Conservation (phyloP, 257 asterid species). For the Capsicum rhomboideum region DNA sequence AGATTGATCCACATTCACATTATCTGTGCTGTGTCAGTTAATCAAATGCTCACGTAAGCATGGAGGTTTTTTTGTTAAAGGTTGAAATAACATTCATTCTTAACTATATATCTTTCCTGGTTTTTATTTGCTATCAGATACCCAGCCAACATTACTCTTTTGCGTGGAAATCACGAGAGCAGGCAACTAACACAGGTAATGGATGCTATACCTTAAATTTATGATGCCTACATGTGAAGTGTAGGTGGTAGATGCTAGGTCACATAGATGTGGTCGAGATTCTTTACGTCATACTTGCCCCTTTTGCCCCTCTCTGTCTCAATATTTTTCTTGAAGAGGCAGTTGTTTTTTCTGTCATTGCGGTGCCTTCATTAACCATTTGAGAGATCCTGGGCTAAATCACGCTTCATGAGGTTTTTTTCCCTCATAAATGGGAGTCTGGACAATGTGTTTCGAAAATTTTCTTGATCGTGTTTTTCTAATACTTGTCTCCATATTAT, state of each 20-base stretch:
- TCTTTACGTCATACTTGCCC: neutral
- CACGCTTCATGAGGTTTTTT: neutral
- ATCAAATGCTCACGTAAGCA: no score
- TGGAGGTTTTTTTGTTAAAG: neutral
- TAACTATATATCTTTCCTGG: neutral
- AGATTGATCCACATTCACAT: neutral
- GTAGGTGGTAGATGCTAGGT: neutral
- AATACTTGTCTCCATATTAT: neutral
- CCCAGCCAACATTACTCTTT: conserved; percentile 91
- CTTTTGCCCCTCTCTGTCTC: neutral
- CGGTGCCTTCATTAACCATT: neutral
- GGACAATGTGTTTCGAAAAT: neutral
- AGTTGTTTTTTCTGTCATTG: neutral
- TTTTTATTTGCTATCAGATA: conserved; percentile 42
- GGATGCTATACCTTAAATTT: neutral
- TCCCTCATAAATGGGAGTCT: neutral
- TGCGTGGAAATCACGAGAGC: conserved; percentile 99
- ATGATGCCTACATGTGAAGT: neutral
- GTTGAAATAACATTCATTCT: neutral
- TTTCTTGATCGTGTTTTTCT: neutral
- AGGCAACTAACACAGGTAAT: conserved; percentile 90
- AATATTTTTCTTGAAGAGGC: neutral
- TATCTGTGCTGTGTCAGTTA: neutral
- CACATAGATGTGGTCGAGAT: neutral
- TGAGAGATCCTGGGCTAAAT: neutral